Conservation (phyloP, 805 yeast genomes). For the Ogataea zsoltii region DNA sequence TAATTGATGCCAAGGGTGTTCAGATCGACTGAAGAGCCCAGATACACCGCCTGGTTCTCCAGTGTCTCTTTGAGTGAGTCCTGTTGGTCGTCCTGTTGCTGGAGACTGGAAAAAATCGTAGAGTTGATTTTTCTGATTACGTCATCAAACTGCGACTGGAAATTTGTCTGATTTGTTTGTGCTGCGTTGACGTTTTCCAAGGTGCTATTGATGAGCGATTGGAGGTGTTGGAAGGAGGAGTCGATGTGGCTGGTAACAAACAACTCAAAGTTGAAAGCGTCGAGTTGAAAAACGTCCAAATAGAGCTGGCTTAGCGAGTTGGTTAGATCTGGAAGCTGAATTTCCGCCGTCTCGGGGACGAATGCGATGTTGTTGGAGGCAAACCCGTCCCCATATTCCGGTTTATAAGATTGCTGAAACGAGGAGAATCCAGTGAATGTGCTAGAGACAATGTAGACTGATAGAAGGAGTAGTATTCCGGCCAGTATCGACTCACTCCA, state of each 20-base stretch:
- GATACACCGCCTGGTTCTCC: constrained; percentile 16
- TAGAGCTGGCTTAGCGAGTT: background rate
- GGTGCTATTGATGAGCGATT: constrained; percentile 11
- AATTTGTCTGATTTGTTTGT: background rate
- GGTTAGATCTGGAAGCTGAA: no score
- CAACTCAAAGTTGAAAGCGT: constrained; percentile 9
- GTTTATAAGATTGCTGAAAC: background rate
- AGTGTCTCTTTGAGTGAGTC: constrained; percentile 10
- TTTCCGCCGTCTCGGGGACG: no score
- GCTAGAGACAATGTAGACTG: background rate
- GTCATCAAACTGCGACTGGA: constrained; percentile 4
- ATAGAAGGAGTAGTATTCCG: constrained; percentile 1
- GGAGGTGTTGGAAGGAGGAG: constrained; percentile 3
- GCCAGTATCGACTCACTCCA: constrained; percentile 16
- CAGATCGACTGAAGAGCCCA: constrained; percentile 14
- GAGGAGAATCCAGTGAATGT: background rate
- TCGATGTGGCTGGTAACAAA: constrained; percentile 5
- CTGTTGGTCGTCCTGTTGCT: constrained; percentile 11
- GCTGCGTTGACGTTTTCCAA: constrained; percentile 7
- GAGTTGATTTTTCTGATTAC: constrained; percentile 11
- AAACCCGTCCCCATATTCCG: no score
- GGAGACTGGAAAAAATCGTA: constrained; percentile 10
- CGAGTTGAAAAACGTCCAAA: background rate
- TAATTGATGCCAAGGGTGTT: constrained; percentile 15
- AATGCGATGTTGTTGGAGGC: no score